Conservation (phyloP, 2,329 filamentous ascomycete species). For the Rhexocercosporidium sp. region DNA sequence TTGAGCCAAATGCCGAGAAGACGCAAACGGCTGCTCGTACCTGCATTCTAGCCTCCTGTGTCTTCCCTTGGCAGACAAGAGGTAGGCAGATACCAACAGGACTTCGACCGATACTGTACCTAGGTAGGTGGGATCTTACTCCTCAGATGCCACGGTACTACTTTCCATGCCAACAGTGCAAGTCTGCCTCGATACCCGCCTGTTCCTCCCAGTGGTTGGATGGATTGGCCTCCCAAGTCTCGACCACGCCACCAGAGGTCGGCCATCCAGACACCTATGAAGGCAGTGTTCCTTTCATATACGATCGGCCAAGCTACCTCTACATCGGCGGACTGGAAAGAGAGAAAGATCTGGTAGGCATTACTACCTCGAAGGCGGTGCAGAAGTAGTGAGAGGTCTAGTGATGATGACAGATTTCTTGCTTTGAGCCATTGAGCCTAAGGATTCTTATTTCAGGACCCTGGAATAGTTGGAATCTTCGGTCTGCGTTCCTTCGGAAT, state of each 20-base stretch:
- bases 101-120: background rate
- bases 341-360: background rate
- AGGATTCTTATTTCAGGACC: background rate
- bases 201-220: background rate
- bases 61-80: background rate
- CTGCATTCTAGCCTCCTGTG: background rate
- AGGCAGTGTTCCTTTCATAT: background rate
- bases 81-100: background rate
- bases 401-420: background rate
- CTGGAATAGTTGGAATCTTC: no score
- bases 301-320: background rate
- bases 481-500: no score
- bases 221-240: background rate
- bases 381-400: background rate
- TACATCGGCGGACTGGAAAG: background rate
- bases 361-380: background rate
- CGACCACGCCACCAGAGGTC: background rate
- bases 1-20: background rate
- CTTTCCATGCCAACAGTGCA: background rate
- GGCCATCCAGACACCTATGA: background rate
- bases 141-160: background rate
- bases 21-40: constrained; percentile 3
- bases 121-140: no score
- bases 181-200: background rate
- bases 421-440: background rate